Evolutionary conservation across 768 basidiomycete genomes (phyloP).

Genomic region (Leccinellum albellum): DNA sequence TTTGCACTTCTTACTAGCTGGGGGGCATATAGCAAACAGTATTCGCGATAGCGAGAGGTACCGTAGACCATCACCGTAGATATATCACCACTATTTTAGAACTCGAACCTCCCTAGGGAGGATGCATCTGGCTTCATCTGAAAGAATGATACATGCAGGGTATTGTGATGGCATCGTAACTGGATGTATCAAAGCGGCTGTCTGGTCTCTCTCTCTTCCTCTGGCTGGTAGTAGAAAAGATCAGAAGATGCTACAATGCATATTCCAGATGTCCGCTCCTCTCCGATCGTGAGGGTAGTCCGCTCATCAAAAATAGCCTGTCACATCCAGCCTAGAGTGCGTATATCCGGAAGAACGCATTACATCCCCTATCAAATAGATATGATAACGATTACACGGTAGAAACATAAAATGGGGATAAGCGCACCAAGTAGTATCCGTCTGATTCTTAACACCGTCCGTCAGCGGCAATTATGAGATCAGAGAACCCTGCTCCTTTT

Average conservation of each 20-base stretch:
- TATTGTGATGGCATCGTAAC: not conserved
- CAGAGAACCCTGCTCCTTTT: conserved; percentile 9
- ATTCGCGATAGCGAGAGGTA: not conserved
- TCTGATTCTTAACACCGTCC: conserved; percentile 26
- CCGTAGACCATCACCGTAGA: not conserved
- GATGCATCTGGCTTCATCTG: not conserved
- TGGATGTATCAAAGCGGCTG: not conserved
- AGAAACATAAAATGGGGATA: not conserved
- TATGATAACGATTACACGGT: not conserved
- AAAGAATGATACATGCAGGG: not conserved
- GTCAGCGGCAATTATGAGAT: conserved; percentile 25
- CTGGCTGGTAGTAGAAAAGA: conserved; percentile 14
- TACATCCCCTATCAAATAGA: conserved; percentile 13
- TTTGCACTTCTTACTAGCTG: too few species aligned
- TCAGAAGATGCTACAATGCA: conserved; percentile 8
- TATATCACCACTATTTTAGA: not conserved
- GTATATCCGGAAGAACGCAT: conserved; percentile 18
- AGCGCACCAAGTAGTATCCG: conserved; percentile 18
- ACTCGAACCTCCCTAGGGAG: not conserved
- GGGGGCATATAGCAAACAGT: not conserved
- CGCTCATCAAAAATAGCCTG: conserved; percentile 8
- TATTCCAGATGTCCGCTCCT: conserved; percentile 9
- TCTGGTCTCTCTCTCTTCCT: conserved; percentile 1
- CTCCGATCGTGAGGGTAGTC: conserved; percentile 20
- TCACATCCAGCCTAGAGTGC: conserved; percentile 21